These are phyloP conservation scores for Fistulifera solaris DNA, from an alignment of 108 stramenopile species.

Conservation along the genomic window DNA sequence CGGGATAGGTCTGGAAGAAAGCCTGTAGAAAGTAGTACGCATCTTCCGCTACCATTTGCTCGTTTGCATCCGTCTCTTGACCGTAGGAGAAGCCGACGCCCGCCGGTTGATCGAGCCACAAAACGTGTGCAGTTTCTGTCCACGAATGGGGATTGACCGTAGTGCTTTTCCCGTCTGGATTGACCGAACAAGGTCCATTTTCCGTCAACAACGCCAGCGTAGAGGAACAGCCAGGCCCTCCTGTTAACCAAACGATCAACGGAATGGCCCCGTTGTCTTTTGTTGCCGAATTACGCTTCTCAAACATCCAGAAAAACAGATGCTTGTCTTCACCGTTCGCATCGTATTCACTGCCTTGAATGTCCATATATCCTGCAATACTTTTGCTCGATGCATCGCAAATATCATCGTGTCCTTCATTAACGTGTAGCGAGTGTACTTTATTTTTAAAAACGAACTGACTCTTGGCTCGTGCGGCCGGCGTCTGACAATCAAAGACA, in stretches of 20 bases:
- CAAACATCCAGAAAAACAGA: slow-evolving; percentile 95
- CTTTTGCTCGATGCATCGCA: slow-evolving; percentile 26
- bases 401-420: slow-evolving; percentile 16
- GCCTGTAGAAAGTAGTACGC: slow-evolving; percentile 91
- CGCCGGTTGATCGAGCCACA: slow-evolving; percentile 97
- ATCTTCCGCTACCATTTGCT: slow-evolving; percentile 91
- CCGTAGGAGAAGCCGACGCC: slow-evolving; percentile 96
- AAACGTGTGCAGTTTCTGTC: slow-evolving; percentile 91
- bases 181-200: slow-evolving; percentile 94
- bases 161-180: slow-evolving; percentile 82
- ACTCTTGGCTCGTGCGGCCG: not conserved
- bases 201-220: slow-evolving; percentile 86
- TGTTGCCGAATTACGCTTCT: slow-evolving; percentile 50
- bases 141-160: slow-evolving; percentile 82
- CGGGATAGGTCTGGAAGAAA: slow-evolving; percentile 78
- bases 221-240: slow-evolving; percentile 86
- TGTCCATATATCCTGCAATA: slow-evolving; percentile 54
- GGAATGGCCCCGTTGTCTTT: slow-evolving; percentile 46
- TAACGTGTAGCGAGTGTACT: not conserved
- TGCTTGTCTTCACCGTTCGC: slow-evolving; percentile 64
- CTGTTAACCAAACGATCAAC: slow-evolving; percentile 90
- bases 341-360: slow-evolving; percentile 30
- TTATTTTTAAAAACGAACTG: not conserved
- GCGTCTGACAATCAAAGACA: slow-evolving; percentile 40
- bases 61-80: slow-evolving; percentile 61